Evolutionary conservation across 371 early-diverging fungal genomes (phyloP), one percentile per base, ranked within the genome.

Genomic region (Coemansia sp.): DNA sequence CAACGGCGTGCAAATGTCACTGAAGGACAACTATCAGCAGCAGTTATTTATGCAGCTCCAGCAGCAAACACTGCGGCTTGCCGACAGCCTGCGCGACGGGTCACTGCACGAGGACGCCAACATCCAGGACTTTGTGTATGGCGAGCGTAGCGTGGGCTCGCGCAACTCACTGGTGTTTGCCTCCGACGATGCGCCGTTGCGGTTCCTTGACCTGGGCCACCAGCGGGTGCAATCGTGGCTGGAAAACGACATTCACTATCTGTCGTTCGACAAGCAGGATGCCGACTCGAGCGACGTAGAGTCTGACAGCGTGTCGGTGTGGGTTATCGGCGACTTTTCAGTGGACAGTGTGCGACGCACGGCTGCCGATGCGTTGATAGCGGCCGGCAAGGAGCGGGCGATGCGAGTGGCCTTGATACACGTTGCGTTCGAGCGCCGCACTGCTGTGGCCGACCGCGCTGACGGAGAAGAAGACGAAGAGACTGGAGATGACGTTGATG

Each of bases 1-100:
- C 46, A 95, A 95, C 66, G 96, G 96, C 55, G 88, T 86, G 59
- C 81, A 83, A 55, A 64, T 87, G 48, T 81, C 83, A 9, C 77
- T 88, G 63, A 78, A 58, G 37, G 86, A 87, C 14, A 84, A 80
- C 60, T 84, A 78, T 74, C 55, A 69, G 47, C 63, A 40, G 58
- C 47, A 58, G 14, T 50, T 75, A 14, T 62, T 65, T 43, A 44
- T 34, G 10, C 60, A 64, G 10, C 61, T 63, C 50, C 70, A 69
- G 48, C 18, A 29, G 31, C 68, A 66, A 36, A 64, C 57, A 3
- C 60, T 44, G 63, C 48, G 44, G 16, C 36, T 79, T 14, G 67
- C 67, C 1, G 48, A 69, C 55, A 48, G 54, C 49, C 61, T 74
- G 52, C 56, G 77, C 60, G 64, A 56, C 8, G 44, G 66, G 7